Conservation (phyloP, 345 rosid genomes). For the Dovyalis caffra region DNA sequence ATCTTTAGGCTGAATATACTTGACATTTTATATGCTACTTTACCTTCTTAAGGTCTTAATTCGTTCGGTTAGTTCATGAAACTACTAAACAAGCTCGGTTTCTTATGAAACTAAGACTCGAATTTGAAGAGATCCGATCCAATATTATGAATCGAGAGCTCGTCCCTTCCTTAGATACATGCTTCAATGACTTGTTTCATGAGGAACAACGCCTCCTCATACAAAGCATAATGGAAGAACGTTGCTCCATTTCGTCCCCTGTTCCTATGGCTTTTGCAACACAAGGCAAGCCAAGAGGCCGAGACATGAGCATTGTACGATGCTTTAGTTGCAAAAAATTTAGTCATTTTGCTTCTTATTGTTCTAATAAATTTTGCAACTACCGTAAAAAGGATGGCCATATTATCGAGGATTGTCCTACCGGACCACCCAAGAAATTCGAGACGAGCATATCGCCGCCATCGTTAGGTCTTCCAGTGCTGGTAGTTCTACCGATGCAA, state of each 20-base stretch:
- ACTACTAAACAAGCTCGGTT: not conserved
- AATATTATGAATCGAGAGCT: too few relatives aligned
- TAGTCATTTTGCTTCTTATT: not conserved
- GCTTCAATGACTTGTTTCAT: too few relatives aligned
- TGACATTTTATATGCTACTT: not conserved
- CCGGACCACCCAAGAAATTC: not conserved
- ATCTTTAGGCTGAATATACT: not conserved
- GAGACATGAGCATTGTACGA: not conserved
- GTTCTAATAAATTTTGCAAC: not conserved
- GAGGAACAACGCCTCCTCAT: not conserved
- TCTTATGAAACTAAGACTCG: too few relatives aligned
- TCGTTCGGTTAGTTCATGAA: not conserved
- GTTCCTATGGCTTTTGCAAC: not conserved
- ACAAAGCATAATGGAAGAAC: not conserved
- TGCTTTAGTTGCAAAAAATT: not conserved
- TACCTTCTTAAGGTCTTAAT: not conserved
- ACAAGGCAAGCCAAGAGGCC: not conserved
- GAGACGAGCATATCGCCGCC: not conserved
- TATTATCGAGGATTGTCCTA: too few relatives aligned
- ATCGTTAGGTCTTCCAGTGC: not conserved
- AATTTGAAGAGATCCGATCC: too few relatives aligned
- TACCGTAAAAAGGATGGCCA: not conserved
- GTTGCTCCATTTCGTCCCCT: not conserved
- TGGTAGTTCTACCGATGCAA: too few relatives aligned
- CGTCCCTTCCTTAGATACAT: too few relatives aligned